These are phyloP conservation scores for Stephanodiscus minutulus DNA, from an alignment of 108 stramenopile genomes.

Conservation along the genomic window DNA sequence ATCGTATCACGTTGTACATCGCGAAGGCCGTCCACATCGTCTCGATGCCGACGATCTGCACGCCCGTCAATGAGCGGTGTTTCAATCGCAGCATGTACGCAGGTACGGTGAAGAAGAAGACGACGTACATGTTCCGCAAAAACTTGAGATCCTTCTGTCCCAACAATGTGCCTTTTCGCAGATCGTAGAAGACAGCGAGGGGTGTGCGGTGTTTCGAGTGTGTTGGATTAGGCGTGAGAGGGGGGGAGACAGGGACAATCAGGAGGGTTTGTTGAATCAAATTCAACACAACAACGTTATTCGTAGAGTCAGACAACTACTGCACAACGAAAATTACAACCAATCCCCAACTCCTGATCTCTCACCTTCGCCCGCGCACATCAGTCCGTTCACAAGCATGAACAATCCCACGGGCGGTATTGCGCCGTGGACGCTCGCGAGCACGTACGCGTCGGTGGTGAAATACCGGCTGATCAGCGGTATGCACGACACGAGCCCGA, in stretches of 20 bases:
- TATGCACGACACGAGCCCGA: slow-evolving; percentile 55
- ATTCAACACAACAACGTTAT: too few species aligned
- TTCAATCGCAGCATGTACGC: slow-evolving; percentile 80
- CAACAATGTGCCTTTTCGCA: slow-evolving; percentile 51
- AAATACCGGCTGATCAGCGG: slow-evolving; percentile 69
- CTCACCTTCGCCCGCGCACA: slow-evolving; percentile 73
- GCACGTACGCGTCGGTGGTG: slow-evolving; percentile 73
- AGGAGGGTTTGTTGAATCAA: neutral
- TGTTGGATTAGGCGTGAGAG: neutral
- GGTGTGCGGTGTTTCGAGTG: neutral
- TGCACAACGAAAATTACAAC: too few species aligned
- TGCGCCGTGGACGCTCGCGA: slow-evolving; percentile 59
- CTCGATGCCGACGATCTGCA: slow-evolving; percentile 48
- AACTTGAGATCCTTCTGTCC: slow-evolving; percentile 82
- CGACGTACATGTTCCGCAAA: slow-evolving; percentile 69
- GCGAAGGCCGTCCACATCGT: slow-evolving; percentile 77
- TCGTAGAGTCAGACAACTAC: neutral
- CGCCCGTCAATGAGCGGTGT: slow-evolving; percentile 55
- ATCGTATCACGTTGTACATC: slow-evolving; percentile 69
- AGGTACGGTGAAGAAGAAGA: slow-evolving; percentile 75
- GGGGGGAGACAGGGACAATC: neutral
- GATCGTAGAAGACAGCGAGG: neutral
- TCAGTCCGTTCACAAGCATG: slow-evolving; percentile 61
- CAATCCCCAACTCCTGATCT: neutral
- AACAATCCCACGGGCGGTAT: slow-evolving; percentile 71